A percentile compares a stretch with the other conserved stretches of the same genome.
These are phyloP conservation scores for Lophiostoma macrostomum DNA, from an alignment of 495 filamentous ascomycete genomes.

Conservation along the genomic window DNA sequence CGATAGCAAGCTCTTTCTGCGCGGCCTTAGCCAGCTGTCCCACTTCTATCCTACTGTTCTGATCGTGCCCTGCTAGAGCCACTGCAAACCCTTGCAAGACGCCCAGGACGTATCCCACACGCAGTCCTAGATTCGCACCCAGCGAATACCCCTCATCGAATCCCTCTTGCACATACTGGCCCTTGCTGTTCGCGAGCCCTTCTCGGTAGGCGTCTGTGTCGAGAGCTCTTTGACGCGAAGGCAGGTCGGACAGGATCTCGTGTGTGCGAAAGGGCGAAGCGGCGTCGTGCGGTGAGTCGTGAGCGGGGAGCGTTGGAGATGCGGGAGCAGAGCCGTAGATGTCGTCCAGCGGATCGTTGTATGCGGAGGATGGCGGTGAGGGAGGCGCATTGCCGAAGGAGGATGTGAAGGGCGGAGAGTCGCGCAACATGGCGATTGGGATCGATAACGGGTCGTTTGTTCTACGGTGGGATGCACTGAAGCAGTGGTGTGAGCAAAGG, in stretches of 20 bases:
- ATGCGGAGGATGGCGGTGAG: conserved; percentile 10
- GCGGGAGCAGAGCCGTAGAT: conserved; percentile 40
- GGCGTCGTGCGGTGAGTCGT: not conserved
- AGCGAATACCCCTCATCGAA: conserved; percentile 86
- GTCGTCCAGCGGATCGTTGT: conserved; percentile 35
- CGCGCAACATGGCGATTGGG: conserved; percentile 25
- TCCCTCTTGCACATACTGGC: conserved; percentile 66
- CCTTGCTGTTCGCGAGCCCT: conserved; percentile 72
- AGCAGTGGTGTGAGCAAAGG: too few relatives aligned
- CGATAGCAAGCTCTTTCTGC: conserved; percentile 57
- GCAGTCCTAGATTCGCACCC: conserved; percentile 72
- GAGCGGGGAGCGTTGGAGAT: conserved; percentile 24
- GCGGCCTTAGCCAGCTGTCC: conserved; percentile 51
- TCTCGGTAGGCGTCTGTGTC: conserved; percentile 87
- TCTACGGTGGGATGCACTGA: too few relatives aligned
- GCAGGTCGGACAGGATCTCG: conserved; percentile 63
- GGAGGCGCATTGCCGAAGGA: conserved; percentile 10
- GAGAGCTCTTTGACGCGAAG: conserved; percentile 71
- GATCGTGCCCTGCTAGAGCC: conserved; percentile 33
- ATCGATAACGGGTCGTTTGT: too few relatives aligned
- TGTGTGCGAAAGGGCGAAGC: conserved; percentile 1
- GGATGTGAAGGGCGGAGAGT: conserved; percentile 14
- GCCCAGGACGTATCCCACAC: conserved; percentile 67
- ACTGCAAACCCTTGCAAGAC: conserved; percentile 62
- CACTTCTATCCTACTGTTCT: conserved; percentile 35